These are phyloP conservation scores for Kwoniella sp. DNA, from an alignment of 768 basidiomycete species.

Conservation along the genomic window DNA sequence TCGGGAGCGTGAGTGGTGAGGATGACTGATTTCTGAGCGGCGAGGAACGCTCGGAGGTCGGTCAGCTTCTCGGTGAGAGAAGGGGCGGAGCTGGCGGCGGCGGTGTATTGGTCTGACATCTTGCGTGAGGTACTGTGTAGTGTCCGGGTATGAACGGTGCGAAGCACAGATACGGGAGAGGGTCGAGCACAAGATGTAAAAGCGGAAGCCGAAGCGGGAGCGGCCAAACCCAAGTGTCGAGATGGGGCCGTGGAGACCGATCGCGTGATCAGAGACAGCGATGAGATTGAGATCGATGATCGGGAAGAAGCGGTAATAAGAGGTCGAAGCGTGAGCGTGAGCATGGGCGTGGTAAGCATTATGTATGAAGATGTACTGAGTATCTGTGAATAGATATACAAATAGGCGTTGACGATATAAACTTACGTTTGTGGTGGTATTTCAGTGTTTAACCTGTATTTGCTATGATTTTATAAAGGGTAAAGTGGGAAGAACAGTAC, in stretches of 20 bases:
- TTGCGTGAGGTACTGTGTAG: slow-evolving; percentile 32
- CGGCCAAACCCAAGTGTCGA: neutral
- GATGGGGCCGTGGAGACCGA: neutral
- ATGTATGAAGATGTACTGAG: neutral
- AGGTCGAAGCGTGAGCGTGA: neutral
- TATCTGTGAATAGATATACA: neutral
- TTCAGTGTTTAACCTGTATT: no score
- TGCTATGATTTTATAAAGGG: no score
- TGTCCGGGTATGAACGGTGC: slow-evolving; percentile 7
- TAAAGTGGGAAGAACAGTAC: neutral
- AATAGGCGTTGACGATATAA: neutral
- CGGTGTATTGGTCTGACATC: slow-evolving; percentile 67
- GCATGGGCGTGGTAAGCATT: neutral
- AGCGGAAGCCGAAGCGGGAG: neutral
- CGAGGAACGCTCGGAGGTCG: slow-evolving; percentile 67
- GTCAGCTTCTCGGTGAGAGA: slow-evolving; percentile 61
- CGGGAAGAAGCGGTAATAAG: neutral
- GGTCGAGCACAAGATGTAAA: neutral
- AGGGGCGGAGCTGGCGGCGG: slow-evolving; percentile 58
- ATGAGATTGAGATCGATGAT: neutral
- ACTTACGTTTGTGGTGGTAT: neutral
- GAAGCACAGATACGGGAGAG: neutral
- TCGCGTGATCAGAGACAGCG: neutral
- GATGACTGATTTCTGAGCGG: slow-evolving; percentile 71
- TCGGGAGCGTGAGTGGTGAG: slow-evolving; percentile 70